These are phyloP conservation scores for Podospora conica DNA, from an alignment of 495 filamentous ascomycete genomes.

Conservation along the genomic window DNA sequence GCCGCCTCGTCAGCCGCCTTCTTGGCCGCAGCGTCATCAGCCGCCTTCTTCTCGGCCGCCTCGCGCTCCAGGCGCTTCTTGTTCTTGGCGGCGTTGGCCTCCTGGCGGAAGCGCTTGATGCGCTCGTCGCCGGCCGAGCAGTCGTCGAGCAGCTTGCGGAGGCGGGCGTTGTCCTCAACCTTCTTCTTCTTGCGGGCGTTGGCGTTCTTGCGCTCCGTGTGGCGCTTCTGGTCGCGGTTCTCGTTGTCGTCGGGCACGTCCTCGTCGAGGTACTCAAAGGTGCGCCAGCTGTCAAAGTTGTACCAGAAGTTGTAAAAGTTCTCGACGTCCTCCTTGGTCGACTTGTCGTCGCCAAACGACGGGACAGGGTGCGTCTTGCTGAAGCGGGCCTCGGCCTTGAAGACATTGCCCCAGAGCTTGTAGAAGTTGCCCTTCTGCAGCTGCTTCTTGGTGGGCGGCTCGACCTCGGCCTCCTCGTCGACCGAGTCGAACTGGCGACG, in stretches of 20 bases:
- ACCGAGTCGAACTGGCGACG: slow-evolving; percentile 95
- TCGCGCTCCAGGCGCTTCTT: slow-evolving; percentile 87
- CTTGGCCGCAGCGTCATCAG: slow-evolving; percentile 68
- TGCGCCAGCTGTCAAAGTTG: slow-evolving; percentile 95
- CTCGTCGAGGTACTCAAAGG: slow-evolving; percentile 97
- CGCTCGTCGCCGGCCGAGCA: slow-evolving; percentile 76
- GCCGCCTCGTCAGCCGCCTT: slow-evolving; percentile 82
- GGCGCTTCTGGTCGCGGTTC: slow-evolving; percentile 85
- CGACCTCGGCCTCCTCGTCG: slow-evolving; percentile 85
- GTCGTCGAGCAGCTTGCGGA: slow-evolving; percentile 85
- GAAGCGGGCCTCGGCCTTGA: slow-evolving; percentile 88
- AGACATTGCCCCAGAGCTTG: slow-evolving; percentile 84
- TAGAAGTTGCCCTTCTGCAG: slow-evolving; percentile 79
- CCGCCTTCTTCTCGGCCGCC: slow-evolving; percentile 76
- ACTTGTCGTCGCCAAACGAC: slow-evolving; percentile 74
- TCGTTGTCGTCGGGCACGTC: slow-evolving; percentile 98
- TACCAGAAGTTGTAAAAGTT: slow-evolving; percentile 99
- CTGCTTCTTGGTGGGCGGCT: slow-evolving; percentile 88
- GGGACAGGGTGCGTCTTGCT: slow-evolving; percentile 85
- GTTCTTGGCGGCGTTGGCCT: slow-evolving; percentile 86
- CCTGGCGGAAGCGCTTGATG: slow-evolving; percentile 93
- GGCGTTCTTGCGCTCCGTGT: slow-evolving; percentile 95
- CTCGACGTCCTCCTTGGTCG: slow-evolving; percentile 81
- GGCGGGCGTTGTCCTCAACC: slow-evolving; percentile 88
- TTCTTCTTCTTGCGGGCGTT: slow-evolving; percentile 98